These are phyloP conservation scores for Solanum rostratum DNA, from an alignment of 257 asterid genomes.

Conservation along the genomic window DNA sequence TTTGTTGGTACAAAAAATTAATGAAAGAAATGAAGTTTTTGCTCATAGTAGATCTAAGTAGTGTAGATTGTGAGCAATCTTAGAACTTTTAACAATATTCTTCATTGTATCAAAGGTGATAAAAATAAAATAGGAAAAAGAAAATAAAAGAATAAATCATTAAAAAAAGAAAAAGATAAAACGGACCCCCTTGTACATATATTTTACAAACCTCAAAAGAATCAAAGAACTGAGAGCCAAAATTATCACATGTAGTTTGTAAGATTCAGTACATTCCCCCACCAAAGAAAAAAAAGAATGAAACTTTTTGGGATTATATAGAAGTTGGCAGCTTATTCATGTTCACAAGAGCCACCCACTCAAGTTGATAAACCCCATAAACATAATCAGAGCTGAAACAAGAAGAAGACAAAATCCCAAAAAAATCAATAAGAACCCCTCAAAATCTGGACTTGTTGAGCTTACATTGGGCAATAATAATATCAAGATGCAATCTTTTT, in stretches of 20 bases:
- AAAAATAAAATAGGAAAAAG: no score
- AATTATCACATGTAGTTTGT: background rate
- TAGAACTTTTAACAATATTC: no score
- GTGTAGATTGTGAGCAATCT: no score
- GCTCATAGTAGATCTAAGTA: no score
- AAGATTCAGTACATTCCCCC: background rate
- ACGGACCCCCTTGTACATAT: background rate
- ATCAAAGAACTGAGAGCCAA: background rate
- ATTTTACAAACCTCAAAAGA: background rate
- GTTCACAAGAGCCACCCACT: background rate
- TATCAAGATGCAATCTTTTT: conserved; percentile 38
- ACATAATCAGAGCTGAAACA: background rate
- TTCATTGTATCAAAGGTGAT: no score
- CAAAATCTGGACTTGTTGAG: background rate
- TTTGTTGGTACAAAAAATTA: no score
- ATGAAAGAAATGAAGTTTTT: no score
- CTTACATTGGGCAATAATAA: background rate
- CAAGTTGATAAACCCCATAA: background rate
- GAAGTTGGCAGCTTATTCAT: conserved; percentile 2
- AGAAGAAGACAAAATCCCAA: background rate
- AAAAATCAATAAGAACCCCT: background rate
- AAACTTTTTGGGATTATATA: background rate
- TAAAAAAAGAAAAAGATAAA: background rate
- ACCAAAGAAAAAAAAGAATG: background rate
- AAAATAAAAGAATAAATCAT: background rate